These are phyloP conservation scores for Phytomonas francai DNA, from an alignment of 208 protist genomes.

Conservation along the genomic window DNA sequence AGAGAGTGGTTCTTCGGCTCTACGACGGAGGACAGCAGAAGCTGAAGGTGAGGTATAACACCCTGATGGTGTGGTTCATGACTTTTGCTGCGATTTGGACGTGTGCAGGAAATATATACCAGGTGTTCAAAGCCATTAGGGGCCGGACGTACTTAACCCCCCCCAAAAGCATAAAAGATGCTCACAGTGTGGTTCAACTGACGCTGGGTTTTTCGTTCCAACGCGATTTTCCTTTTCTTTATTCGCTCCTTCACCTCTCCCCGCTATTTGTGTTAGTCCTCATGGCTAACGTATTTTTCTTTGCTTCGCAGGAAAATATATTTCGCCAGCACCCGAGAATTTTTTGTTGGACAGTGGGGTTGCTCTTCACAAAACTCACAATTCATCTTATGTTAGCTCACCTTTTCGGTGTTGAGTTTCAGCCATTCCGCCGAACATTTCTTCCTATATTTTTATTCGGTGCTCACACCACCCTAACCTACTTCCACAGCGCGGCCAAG, in stretches of 20 bases:
- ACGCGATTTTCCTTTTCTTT: constrained; percentile 27
- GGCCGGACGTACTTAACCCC: neutral
- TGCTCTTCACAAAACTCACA: constrained; percentile 72
- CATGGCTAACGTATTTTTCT: constrained; percentile 50
- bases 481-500: constrained; percentile 28
- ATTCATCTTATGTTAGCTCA: constrained; percentile 82
- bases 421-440: constrained; percentile 58
- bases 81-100: constrained; percentile 29
- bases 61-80: constrained; percentile 42
- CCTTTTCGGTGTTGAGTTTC: constrained; percentile 39
- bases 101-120: constrained; percentile 39
- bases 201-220: neutral
- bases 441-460: constrained; percentile 53
- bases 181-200: constrained; percentile 2
- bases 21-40: constrained; percentile 29
- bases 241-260: constrained; percentile 43
- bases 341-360: constrained; percentile 77
- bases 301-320: constrained; percentile 57
- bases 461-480: constrained; percentile 43
- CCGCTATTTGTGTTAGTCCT: constrained; percentile 44
- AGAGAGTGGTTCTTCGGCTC: constrained; percentile 43
- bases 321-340: constrained; percentile 68
- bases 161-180: constrained; percentile 9
- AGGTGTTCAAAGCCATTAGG: constrained; percentile 51
- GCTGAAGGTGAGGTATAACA: constrained; percentile 62